These are phyloP conservation scores for Diaporthe ampelina DNA, from an alignment of 2,329 filamentous ascomycete genomes.

Conservation along the genomic window DNA sequence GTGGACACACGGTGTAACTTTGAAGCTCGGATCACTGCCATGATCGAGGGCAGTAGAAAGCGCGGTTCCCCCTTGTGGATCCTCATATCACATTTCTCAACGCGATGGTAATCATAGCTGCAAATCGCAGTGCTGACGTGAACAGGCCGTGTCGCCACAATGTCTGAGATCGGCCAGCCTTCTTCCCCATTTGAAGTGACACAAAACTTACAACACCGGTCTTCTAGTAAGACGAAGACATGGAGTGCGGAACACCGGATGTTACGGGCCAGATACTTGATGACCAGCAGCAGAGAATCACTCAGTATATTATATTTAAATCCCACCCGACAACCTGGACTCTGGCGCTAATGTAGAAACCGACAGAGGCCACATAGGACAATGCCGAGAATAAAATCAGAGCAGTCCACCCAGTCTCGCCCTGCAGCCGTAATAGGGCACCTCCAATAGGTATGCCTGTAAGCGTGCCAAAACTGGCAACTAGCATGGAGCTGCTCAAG, in stretches of 20 bases:
- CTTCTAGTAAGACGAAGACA: too few species aligned
- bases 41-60: too few species aligned
- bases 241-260: too few species aligned
- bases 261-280: neutral
- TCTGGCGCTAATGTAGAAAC: constrained; percentile 50
- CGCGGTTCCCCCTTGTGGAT: neutral
- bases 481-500: constrained; percentile 84
- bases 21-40: too few species aligned
- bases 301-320: constrained; percentile 46
- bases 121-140: too few species aligned
- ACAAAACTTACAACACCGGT: too few species aligned
- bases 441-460: constrained; percentile 62
- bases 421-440: constrained; percentile 49
- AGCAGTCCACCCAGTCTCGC: constrained; percentile 52
- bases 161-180: too few species aligned
- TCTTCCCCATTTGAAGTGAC: too few species aligned
- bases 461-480: constrained; percentile 79
- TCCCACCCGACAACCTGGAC: constrained; percentile 53
- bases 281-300: neutral
- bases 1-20: neutral
- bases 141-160: too few species aligned
- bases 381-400: constrained; percentile 55
- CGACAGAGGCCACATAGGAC: constrained; percentile 50
- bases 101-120: neutral
- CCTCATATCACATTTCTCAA: neutral